phyloP scores from a whole-genome alignment of 352 stramenopile species.

The Pythium rhizo-oryzae region DNA sequence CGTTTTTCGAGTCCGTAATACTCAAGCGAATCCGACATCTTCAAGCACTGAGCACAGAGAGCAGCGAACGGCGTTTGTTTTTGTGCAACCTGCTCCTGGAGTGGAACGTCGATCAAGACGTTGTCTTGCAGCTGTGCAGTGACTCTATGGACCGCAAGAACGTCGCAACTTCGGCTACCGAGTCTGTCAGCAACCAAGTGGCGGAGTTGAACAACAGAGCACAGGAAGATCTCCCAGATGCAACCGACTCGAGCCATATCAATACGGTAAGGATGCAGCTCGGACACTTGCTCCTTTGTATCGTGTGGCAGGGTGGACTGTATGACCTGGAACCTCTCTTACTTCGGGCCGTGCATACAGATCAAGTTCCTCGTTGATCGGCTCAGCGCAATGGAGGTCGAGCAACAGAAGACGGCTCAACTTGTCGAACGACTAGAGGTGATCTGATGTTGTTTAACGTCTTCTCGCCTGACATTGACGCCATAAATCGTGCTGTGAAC shows the following conservation, averaged over 20 bases:
- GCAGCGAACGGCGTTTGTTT: constrained; percentile 29
- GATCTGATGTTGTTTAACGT: background rate
- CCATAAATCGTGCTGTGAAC: background rate
- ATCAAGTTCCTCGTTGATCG: constrained; percentile 62
- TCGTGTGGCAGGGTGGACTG: background rate
- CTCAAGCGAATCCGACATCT: constrained; percentile 7
- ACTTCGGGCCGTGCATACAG: constrained; percentile 19
- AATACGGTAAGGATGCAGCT: constrained; percentile 2
- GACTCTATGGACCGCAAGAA: constrained; percentile 1
- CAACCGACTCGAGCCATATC: constrained; percentile 16
- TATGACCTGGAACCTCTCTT: background rate
- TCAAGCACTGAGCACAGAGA: constrained; percentile 3
- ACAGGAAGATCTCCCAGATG: background rate
- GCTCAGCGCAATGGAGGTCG: constrained; percentile 50
- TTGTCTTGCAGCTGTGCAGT: constrained; percentile 57
- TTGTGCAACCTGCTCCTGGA: constrained; percentile 56
- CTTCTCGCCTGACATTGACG: background rate
- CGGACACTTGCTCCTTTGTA: background rate
- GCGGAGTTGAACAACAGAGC: background rate
- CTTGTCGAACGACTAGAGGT: constrained; percentile 55
- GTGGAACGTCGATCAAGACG: constrained; percentile 49
- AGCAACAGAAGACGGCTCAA: constrained; percentile 38
- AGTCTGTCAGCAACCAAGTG: constrained; percentile 3
- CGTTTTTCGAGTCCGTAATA: background rate
- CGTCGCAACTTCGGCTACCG: background rate